Evolutionary conservation across 108 stramenopile genomes (phyloP), one percentile per base, ranked within the genome.

Genomic region (Nitzschia inconspicua): DNA sequence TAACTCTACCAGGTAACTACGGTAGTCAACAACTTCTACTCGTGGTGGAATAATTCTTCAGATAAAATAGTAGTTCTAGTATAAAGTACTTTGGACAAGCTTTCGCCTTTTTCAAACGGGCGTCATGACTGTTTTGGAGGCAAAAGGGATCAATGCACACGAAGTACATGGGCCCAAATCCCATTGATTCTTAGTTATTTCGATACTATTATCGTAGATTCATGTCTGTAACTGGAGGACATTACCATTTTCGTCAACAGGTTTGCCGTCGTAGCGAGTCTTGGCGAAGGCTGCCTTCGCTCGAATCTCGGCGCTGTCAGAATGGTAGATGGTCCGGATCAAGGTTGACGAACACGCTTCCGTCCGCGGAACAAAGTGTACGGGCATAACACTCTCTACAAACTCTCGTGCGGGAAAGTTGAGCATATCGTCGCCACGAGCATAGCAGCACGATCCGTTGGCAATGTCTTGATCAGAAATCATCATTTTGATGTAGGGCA

Each of bases 251-350:
- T 76, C 80, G 35, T 81, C 80, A 22, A 81, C 57, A 13, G 80
- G 80, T 63, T 81, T 81, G 19, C 80, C 80, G 44, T 81, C 80
- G 68, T 81, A 81, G 43, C 80, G 66, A 11, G 80, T 81, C 51
- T 81, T 76, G 2, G 80, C 80, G 41, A 81, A 81, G 1, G 80
- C 80, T 1, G 80, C 80, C 63, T 81, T 77, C 44, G 47, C 20
- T 20, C 80, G 66, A 20, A 74, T 23, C 9, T 54, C 68, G n/a
- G 57, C 40, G 30, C 74, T 72, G 20, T 69, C 72, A 3, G 66
- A 57, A 52, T 81, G 80, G 42, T 81, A 81, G 56, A 81, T 81
- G 16, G 76, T 81, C 7, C 80, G 67, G 51, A 81, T 67, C 14
- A 81, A 64, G 27, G 70, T 77, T 20, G 67, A 70, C 52, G 72